A percentile compares a stretch with the other conserved stretches of the same genome.
Conservation (phyloP, 1,284 basidiomycete genomes). For the Trichosporon coremiiforme region DNA sequence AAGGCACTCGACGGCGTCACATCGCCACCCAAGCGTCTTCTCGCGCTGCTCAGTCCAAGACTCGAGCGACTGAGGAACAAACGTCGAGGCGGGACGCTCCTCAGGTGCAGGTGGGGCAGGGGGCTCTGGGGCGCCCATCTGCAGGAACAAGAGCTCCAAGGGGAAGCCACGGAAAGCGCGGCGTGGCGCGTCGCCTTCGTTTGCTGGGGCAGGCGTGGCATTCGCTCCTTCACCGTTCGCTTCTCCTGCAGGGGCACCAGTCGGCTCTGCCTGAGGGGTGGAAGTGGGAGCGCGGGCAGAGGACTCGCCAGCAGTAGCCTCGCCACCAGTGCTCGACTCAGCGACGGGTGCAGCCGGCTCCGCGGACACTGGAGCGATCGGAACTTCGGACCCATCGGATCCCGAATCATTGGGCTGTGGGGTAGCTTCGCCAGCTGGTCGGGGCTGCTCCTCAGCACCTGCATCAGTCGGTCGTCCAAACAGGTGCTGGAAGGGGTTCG, state of each 20-base stretch:
- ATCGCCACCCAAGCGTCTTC: slow-evolving; percentile 49
- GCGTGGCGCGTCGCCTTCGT: neutral
- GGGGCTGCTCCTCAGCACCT: neutral
- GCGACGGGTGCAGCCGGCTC: neutral
- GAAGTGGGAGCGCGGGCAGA: neutral
- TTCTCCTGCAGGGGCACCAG: neutral
- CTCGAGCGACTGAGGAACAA: slow-evolving; percentile 39
- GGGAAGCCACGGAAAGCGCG: slow-evolving; percentile 19
- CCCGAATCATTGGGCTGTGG: neutral
- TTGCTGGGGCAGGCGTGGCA: neutral
- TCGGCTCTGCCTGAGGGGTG: neutral
- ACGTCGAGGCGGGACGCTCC: slow-evolving; percentile 13
- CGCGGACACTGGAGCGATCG: neutral
- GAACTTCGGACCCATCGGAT: neutral
- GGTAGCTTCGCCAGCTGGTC: neutral
- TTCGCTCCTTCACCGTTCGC: neutral
- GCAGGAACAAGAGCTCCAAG: slow-evolving; percentile 27
- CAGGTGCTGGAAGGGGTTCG: slow-evolving; percentile 1
- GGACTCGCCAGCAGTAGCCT: neutral
- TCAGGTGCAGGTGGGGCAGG: slow-evolving; percentile 7
- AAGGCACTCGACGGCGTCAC: slow-evolving; percentile 47
- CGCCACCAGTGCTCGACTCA: neutral
- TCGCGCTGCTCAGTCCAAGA: slow-evolving; percentile 47
- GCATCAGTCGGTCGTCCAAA: neutral
- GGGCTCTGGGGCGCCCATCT: neutral